Base-by-base conservation (phyloP, 1,139 yeast species). In the Yamadazyma kanchanaburiensis region DNA sequence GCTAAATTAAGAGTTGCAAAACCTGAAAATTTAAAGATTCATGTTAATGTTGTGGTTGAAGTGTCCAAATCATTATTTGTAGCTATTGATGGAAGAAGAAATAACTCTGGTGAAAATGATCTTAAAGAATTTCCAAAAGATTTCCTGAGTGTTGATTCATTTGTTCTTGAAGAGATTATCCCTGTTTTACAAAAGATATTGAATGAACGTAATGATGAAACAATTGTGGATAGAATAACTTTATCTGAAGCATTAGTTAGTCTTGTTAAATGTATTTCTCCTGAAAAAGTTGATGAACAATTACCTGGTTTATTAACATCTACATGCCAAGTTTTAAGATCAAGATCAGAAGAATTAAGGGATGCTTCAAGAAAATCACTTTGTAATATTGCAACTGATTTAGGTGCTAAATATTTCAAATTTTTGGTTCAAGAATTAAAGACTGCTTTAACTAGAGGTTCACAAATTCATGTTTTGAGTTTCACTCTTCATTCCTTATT, bases 381-480 rank as follows among this genome's bases (percentile, higher is more conserved):
- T 32, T 79, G 88, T 16, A 74, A 73, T 43, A 77, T 88, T 35
- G 66, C 85, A 2, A 46, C 57, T 1, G 64, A 74, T 17, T 64
- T 91, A 24, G 97, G 97, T 1, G 70, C 95, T 0, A 58, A 60
- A 24, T 89, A 88, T 52, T 64, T 91, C 35, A 70, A 72, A 34
- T 87, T 87, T 48, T 74, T 91, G 34, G 59, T 91, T 20, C 74
- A 74, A 38, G 97, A 91, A 51, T 69, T 94, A 49, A 80, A 75
- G 40, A 60, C 82, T 14, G 94, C 97, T 0, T 66, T 91, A 34
- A 72, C 83, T 6, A 73, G 94, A 48, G 98, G 98, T 24, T 86
- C 96, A 6, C 98, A 94, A 53, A 75, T 88, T 33, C 99, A 94
- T 58, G 89, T 94, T 35, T 73, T 94, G 49, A 88, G 96, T 49